Evolutionary conservation across 164 flowering plant genomes (phyloP).

Genomic region (Magnolia changhungtana): DNA sequence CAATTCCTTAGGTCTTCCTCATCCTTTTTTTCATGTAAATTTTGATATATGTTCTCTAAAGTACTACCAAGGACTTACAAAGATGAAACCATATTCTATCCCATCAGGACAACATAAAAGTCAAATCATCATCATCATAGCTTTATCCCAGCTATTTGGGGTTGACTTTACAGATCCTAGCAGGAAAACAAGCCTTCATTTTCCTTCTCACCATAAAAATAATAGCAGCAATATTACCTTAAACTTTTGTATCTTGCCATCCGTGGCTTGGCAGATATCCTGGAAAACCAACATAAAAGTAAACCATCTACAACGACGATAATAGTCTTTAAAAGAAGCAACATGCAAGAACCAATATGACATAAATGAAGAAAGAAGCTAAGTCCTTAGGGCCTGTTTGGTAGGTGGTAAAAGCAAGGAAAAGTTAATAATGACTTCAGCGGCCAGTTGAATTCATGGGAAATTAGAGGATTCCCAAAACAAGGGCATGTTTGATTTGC

Average conservation of each 20-base stretch:
- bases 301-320: slow-evolving; percentile 5
- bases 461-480: background rate
- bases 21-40: no score
- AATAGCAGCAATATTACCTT: slow-evolving; percentile 33
- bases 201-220: background rate
- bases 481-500: background rate
- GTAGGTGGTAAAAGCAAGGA: background rate
- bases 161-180: background rate
- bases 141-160: no score
- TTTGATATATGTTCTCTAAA: no score
- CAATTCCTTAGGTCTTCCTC: no score
- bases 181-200: no score
- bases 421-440: background rate
- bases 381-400: no score
- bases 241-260: slow-evolving; percentile 40
- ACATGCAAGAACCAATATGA: background rate
- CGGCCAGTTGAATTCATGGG: background rate
- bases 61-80: no score
- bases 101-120: no score
- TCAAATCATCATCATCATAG: no score
- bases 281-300: slow-evolving; percentile 25
- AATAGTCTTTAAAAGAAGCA: background rate
- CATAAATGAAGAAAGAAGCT: background rate
- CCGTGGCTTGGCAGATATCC: slow-evolving; percentile 47
- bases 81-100: no score